phyloP scores from a whole-genome alignment of 805 yeast species.

The Jamesozyma lodderae region DNA sequence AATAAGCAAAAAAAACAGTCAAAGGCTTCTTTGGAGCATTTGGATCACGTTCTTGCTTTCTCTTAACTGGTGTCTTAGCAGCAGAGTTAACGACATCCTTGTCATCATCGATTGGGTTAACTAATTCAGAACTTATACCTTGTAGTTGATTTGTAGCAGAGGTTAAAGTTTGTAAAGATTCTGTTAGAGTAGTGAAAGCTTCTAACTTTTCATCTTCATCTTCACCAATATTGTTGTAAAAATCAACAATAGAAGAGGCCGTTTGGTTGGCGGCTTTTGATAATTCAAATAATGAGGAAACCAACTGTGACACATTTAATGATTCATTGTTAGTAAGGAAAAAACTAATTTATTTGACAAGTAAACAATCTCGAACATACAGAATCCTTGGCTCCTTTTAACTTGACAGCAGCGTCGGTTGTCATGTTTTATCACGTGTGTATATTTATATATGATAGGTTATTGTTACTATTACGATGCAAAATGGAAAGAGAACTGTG shows the following conservation, averaged over 20 bases:
- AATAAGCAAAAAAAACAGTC: slow-evolving; percentile 75
- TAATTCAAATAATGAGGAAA: slow-evolving; percentile 71
- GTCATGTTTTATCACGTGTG: slow-evolving; percentile 15
- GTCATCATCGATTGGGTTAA: slow-evolving; percentile 30
- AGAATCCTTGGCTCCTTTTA: slow-evolving; percentile 32
- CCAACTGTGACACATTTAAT: slow-evolving; percentile 36
- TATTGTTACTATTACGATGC: background rate
- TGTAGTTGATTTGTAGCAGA: slow-evolving; percentile 30
- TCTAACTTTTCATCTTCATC: slow-evolving; percentile 39
- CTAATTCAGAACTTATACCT: slow-evolving; percentile 23
- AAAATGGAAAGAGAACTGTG: background rate
- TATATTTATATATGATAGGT: background rate
- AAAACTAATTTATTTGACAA: background rate
- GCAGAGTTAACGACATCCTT: slow-evolving; percentile 20
- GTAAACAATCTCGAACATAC: slow-evolving; percentile 20
- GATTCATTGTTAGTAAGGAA: slow-evolving; percentile 7
- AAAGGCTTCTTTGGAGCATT: slow-evolving; percentile 93
- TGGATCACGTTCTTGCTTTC: slow-evolving; percentile 65
- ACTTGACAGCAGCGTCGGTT: slow-evolving; percentile 27
- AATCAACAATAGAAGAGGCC: slow-evolving; percentile 69
- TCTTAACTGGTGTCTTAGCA: slow-evolving; percentile 29
- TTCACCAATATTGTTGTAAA: slow-evolving; percentile 50
- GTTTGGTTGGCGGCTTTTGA: slow-evolving; percentile 83
- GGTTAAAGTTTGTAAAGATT: slow-evolving; percentile 34
- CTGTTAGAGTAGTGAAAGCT: slow-evolving; percentile 37